Evolutionary conservation across 306 rosid genomes (phyloP), one percentile per base, ranked within the genome.

Genomic region (Castanea mollissima): DNA sequence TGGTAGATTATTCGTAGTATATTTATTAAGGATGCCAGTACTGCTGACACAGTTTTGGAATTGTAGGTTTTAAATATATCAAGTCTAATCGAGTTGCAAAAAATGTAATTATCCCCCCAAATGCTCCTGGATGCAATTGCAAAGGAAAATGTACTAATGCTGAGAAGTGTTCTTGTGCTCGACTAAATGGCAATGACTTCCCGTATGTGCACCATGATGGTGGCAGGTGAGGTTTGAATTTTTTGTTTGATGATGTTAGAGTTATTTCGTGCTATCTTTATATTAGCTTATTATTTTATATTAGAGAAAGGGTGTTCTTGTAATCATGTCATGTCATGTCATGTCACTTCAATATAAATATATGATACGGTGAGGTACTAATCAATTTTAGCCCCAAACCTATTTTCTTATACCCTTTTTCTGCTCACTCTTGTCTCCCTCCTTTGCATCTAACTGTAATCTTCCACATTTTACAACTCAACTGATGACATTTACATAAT

Each of bases 151-250:
- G 99, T 65, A 81, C 62, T 9, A 90, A 90, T 81, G 85, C 98
- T 21, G 85, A 69, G 52, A 89, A 88, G 6, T 95, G 99, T 46
- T 86, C 89, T 59, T 95, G 99, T 81, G 91, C 96, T 6, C 75
- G 27, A 86, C 97, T 87, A 29, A 95, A 95, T 75, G 98, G 97
- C 56, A 76, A 78, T 18, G 93, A 92, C 79, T 91, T 92, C 77
- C 97, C 98, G 49, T 95, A 92, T 25, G 99, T 95, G 77, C 86
- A 85, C 55, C 92, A 83, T 65, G 89, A 95, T 88, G 98, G 99
- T 81, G 99, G 97, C 88, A 92, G 99, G 99, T 95, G 74, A 79
- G 93, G 74, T 31, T 64, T 31, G 46, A 16, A 6, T 10, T 15
- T 9, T 64, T 64, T 20, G 23, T 29, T 64, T 32, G 70, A 64